Evolutionary conservation across 139 green algal genomes (phyloP).

Genomic region (Micractinium conductrix): DNA sequence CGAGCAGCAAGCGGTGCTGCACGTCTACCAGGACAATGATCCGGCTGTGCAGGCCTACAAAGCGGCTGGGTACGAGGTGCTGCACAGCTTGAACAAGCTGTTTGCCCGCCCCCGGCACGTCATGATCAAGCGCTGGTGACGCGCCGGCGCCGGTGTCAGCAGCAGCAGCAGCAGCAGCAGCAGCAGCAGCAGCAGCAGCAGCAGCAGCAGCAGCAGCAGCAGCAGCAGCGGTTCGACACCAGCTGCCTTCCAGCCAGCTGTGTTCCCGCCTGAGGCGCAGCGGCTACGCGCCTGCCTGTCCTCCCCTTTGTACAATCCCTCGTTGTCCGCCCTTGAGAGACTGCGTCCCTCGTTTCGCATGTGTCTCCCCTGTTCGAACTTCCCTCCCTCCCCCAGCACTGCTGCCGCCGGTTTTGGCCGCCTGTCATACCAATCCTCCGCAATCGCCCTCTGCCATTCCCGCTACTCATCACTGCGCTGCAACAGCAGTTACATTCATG

Average conservation of each 20-base stretch:
- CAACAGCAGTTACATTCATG: neutral
- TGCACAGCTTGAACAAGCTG: slow-evolving; percentile 36
- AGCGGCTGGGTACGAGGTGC: slow-evolving; percentile 38
- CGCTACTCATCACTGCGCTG: neutral
- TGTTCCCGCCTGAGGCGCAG: too few relatives aligned
- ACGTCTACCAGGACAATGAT: slow-evolving; percentile 55
- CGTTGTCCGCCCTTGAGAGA: neutral
- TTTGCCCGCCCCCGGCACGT: slow-evolving; percentile 42
- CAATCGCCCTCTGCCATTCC: too few relatives aligned
- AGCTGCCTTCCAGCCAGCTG: too few relatives aligned
- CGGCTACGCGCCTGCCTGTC: neutral
- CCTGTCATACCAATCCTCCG: too few relatives aligned
- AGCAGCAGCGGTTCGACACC: too few relatives aligned
- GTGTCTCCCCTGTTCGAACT: neutral
- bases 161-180: too few relatives aligned
- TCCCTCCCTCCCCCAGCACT: neutral
- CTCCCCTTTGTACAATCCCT: neutral
- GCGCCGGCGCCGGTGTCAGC: too few relatives aligned
- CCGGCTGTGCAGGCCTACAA: slow-evolving; percentile 52
- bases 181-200: too few relatives aligned
- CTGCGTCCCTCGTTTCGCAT: neutral
- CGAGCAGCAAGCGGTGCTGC: slow-evolving; percentile 43
- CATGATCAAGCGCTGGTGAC: slow-evolving; percentile 44
- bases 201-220: too few relatives aligned
- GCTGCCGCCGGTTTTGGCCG: neutral